phyloP scores from a whole-genome alignment of 2,329 filamentous ascomycete genomes.

The Epichloe elymi region DNA sequence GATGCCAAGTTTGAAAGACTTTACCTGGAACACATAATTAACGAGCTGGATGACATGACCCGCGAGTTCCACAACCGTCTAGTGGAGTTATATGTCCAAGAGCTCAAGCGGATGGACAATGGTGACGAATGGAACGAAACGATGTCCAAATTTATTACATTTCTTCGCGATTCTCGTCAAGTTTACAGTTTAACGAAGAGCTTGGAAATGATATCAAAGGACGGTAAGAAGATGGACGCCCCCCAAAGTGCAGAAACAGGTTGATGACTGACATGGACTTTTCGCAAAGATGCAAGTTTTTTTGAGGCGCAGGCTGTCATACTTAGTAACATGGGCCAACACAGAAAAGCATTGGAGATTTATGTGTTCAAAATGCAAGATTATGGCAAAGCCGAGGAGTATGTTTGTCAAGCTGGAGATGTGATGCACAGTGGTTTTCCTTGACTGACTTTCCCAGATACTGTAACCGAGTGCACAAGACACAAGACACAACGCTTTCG shows the following conservation, averaged over 20 bases:
- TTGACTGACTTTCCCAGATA: conserved; percentile 41
- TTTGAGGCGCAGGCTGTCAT: conserved; percentile 85
- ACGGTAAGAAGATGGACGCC: conserved; percentile 42
- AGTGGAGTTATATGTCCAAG: conserved; percentile 54
- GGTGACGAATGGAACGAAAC: conserved; percentile 41
- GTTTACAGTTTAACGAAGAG: conserved; percentile 67
- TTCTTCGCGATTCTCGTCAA: conserved; percentile 62
- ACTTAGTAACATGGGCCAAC: conserved; percentile 86
- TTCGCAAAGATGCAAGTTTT: conserved; percentile 62
- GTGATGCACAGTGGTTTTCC: neutral
- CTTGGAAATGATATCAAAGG: conserved; percentile 62
- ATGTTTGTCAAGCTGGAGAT: conserved; percentile 19
- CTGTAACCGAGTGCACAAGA: conserved; percentile 73
- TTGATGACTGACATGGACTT: conserved; percentile 5
- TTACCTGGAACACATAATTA: conserved; percentile 85
- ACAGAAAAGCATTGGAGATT: conserved; percentile 91
- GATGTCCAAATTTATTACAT: conserved; percentile 55
- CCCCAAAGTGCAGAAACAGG: neutral
- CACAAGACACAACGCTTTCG: conserved; percentile 32
- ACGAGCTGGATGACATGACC: conserved; percentile 70
- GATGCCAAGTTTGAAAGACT: conserved; percentile 58
- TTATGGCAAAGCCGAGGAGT: conserved; percentile 87
- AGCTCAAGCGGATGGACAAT: conserved; percentile 32
- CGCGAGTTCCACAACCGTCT: conserved; percentile 80
- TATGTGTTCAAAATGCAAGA: conserved; percentile 92